Base-by-base conservation (phyloP, 2,329 filamentous ascomycete species). In the Cryphonectria japonica region DNA sequence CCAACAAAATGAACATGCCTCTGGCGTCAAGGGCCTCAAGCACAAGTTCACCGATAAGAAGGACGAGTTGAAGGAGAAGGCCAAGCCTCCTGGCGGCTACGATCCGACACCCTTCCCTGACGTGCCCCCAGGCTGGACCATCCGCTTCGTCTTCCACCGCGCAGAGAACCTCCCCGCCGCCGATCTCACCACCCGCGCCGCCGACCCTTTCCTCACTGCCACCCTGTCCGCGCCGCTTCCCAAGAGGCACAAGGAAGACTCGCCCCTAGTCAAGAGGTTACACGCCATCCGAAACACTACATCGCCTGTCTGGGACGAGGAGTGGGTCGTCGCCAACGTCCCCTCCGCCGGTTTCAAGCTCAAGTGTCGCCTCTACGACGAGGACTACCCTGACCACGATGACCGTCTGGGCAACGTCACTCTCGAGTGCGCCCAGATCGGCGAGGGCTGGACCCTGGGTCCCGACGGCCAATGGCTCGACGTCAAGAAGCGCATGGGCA, bases 271-370 rank as follows among this genome's bases (percentile, higher is more conserved):
- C 32, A 88, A 93, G 78, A 90, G 95, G 62, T 97, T 94, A 0
- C 89, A 86, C 0, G 98, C 95, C 0, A 82, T 95, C 46, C 88
- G 92, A 70, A 88, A 87, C 74, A 91, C 87, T 57, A 91, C 89
- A 1, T 88, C 95, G 76, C 95, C 95, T 0, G 85, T 84, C 64
- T 98, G 95, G 95, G 87, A 97, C 64, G 89, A 91, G 52, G 88
- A 93, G 72, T 98, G 95, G 95, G 86, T 94, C 32, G 91, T 98
- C 34, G 93, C 93, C 72, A 97, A 97, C 75, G 87, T 98, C 1
- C 95, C 95, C 0, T 84, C 90, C 0, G 89, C 87, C 0, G 95
- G 95, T 4, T 97, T 97, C 82, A 87, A 86, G 70, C 86, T 98
- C 75, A 97, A 97, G 79, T 94, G 93, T 73, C 88, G 93, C 68